Evolutionary conservation across 1,284 basidiomycete species (phyloP), one percentile per base, ranked within the genome.

Genomic region (Trametes versicolor): DNA sequence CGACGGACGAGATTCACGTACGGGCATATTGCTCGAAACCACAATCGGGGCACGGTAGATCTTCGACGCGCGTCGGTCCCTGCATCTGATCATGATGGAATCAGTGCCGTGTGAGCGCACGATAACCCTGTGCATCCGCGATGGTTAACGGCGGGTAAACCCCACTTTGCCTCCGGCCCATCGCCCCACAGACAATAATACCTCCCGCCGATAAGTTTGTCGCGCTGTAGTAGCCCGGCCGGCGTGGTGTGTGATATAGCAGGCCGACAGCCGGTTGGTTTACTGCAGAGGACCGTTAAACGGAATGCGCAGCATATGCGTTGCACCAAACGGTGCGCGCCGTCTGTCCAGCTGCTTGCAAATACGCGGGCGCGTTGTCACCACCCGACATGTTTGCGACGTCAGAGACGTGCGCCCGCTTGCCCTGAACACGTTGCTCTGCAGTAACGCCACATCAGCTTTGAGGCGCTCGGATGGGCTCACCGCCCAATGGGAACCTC

Each of bases 371-470:
- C 45, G 45, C 45, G 45, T 48, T 21, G 45, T 25, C 45, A 25
- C 15, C 21, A 4, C 21, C 25, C 45, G 45, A 48, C 45, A 21
- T 25, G 45, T 27, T 48, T 48, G 12, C 45, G 23, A 25, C 15
- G 45, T 15, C 45, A 9, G 45, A 48, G 21, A 48, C 45, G 21
- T 48, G 45, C 45, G 45, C 25, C 23, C 21, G 6, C 45, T 12
- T 21, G 23, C 23, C 21, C 25, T 48, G 45, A n/a, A 48, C 45
- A 48, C 25, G 45, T 7, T 48, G 21, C 45, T 7, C 12, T 10
- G 7, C 25, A 50, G 45, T 23, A 48, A 21, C 49, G 49, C 49
- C 49, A 50, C 49, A 50, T 50, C 49, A 50, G 49, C 49, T 50
- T 50, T 50, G 49, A 50, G 49, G 49, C 49, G 49, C 49, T 21